Base-by-base conservation (phyloP, 768 basidiomycete species). In the Lyophyllum semitale region DNA sequence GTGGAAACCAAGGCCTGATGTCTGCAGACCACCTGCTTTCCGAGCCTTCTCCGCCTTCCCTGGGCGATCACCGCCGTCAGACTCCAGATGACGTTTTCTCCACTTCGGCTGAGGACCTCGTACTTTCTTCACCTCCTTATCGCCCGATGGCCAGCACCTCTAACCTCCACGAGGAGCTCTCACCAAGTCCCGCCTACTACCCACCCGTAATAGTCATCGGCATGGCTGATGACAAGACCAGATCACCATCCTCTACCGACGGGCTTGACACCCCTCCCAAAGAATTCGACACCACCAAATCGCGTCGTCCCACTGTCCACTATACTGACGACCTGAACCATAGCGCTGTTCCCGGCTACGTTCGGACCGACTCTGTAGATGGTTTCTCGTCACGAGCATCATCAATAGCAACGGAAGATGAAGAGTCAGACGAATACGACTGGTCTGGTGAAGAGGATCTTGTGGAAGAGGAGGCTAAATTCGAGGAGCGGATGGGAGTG, bases 381-480 rank as follows among this genome's bases (percentile, higher is more conserved):
- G 40, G 58, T 15, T 55, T 67, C 30, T 68, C 68, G 29, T 70
- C 70, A 11, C 60, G 69, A 25, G 66, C 68, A 5, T 68, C 83
- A 17, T 84, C 84, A 2, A 67, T 80, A 15, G 77, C 80, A 3
- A 85, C 59, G 33, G 59, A 88, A 47, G 87, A 85, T 9, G 84
- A 87, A 20, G 81, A 81, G 11, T 78, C 80, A 0, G 75, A 79
- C 1, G 77, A 82, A n/a, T 89, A 85, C 55, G 85, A 92, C 65
- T 91, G 89, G 89, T 86, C 84, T 35, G 86, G 76, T 17, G 91
- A 92, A 59, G 89, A 89, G 51, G 88, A 92, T 63, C 73, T 93
- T 17, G 81, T 78, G 0, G 84, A 91, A 57, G 78, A 88, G 63
- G 86, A 87, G 58, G 82, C 83, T 41, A 85, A 84, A 64, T 88